phyloP scores from a whole-genome alignment of 345 rosid species.

The Pistacia integerrima region DNA sequence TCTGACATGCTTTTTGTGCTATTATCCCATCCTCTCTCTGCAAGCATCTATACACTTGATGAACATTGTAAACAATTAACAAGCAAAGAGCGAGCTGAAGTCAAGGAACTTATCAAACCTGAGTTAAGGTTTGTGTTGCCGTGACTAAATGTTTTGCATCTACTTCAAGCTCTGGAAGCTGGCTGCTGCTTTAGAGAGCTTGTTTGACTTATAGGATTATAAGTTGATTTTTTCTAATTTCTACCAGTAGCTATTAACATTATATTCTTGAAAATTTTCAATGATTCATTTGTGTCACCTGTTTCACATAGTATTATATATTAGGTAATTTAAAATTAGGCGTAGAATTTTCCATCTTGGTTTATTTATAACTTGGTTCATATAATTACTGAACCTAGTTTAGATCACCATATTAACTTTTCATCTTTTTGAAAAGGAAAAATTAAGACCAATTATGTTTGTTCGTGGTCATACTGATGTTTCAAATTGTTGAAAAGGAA shows the following conservation, averaged over 20 bases:
- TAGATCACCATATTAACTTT: not conserved
- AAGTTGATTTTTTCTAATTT: not conserved
- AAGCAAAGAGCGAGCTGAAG: slow-evolving; percentile 41
- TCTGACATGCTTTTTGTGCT: slow-evolving; percentile 79
- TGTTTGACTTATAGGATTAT: not conserved
- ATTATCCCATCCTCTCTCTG: slow-evolving; percentile 75
- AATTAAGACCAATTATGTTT: not conserved
- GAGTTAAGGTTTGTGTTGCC: slow-evolving; percentile 67
- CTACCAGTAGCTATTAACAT: not conserved
- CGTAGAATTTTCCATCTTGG: not conserved
- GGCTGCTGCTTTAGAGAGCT: not conserved
- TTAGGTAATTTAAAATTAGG: not conserved
- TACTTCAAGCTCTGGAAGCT: not conserved
- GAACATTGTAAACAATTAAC: slow-evolving; percentile 54
- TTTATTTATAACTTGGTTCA: not conserved
- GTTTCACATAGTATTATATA: not conserved
- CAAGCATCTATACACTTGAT: slow-evolving; percentile 69
- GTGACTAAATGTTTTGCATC: not conserved
- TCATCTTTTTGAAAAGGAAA: not conserved
- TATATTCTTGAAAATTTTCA: not conserved
- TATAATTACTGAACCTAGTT: not conserved
- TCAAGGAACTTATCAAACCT: slow-evolving; percentile 60
- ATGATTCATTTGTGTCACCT: not conserved
- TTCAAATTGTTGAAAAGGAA: not conserved
- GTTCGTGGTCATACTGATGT: not conserved